Conservation (phyloP, 345 rosid species). For the Eucalyptus regnans region DNA sequence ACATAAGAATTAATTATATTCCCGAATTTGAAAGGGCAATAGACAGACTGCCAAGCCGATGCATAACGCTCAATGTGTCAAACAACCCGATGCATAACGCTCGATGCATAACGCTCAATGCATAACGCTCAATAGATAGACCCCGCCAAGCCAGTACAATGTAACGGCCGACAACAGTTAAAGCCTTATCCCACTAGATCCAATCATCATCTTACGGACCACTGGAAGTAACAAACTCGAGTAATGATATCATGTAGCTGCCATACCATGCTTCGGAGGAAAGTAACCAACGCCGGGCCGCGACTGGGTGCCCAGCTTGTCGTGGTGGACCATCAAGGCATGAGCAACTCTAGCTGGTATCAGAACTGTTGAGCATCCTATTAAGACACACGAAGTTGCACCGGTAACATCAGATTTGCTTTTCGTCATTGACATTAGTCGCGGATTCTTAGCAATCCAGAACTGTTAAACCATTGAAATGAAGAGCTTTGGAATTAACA, state of each 20-base stretch:
- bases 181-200: background rate
- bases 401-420: background rate
- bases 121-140: background rate
- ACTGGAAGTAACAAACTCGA: background rate
- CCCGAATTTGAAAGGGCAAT: background rate
- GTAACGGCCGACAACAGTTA: background rate
- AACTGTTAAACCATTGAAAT: background rate
- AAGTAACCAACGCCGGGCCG: slow-evolving; percentile 5
- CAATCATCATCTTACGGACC: background rate
- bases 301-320: slow-evolving; percentile 48
- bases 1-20: background rate
- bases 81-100: background rate
- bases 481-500: background rate
- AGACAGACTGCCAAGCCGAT: background rate
- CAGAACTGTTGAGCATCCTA: slow-evolving; percentile 69
- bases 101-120: fast-evolving
- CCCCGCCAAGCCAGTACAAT: background rate
- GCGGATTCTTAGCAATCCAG: background rate
- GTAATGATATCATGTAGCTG: background rate
- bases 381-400: background rate
- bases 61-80: fast-evolving
- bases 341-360: slow-evolving; percentile 85
- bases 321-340: slow-evolving; percentile 64
- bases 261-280: background rate
- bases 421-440: background rate